Conservation (phyloP, 1,139 yeast genomes). For the Pichia inconspicua region DNA sequence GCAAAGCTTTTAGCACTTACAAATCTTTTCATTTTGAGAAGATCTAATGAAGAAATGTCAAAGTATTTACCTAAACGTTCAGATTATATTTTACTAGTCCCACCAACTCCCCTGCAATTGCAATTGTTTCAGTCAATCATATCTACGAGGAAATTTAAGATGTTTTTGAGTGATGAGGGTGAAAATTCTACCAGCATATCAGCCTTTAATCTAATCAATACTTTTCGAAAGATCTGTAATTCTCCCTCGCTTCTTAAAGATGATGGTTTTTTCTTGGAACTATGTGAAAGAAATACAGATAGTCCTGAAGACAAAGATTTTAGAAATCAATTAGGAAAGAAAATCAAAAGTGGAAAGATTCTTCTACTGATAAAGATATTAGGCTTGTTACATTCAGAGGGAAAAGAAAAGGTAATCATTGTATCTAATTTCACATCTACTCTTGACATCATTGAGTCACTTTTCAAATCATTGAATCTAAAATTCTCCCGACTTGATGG, state of each 20-base stretch:
- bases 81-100: conserved; percentile 72
- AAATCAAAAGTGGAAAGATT: conserved; percentile 48
- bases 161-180: conserved; percentile 4
- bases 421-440: conserved; percentile 90
- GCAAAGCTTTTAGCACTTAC: conserved; percentile 57
- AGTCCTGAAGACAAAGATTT: conserved; percentile 17
- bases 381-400: conserved; percentile 33
- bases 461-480: conserved; percentile 45
- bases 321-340: conserved; percentile 24
- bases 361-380: conserved; percentile 47
- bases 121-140: conserved; percentile 46
- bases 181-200: conserved; percentile 23
- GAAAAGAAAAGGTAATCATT: conserved; percentile 68
- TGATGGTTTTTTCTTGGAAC: conserved; percentile 27
- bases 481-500: conserved; percentile 74
- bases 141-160: conserved; percentile 26
- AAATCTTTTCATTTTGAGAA: conserved; percentile 59
- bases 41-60: conserved; percentile 60
- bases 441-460: conserved; percentile 60
- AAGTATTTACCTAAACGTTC: conserved; percentile 68
- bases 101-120: conserved; percentile 60
- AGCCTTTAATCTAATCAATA: conserved; percentile 63
- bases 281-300: conserved; percentile 28
- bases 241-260: conserved; percentile 58
- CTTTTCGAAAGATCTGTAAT: conserved; percentile 76